phyloP scores from a whole-genome alignment of 768 basidiomycete genomes.

The Boletus rubroflammeus region DNA sequence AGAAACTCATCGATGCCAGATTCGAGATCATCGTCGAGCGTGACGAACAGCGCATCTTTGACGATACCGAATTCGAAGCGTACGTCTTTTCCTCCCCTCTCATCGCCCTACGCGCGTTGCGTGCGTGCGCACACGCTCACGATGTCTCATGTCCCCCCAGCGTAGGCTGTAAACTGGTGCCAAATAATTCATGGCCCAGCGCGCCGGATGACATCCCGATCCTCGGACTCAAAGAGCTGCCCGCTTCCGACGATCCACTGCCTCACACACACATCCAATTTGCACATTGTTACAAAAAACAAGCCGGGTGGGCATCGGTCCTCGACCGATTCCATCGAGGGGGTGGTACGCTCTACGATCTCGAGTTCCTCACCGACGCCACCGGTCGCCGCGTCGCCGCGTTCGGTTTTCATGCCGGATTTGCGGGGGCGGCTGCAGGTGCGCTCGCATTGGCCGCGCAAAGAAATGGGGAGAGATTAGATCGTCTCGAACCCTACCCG shows the following conservation, averaged over 20 bases:
- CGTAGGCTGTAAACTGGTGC: slow-evolving; percentile 84
- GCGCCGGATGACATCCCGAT: slow-evolving; percentile 77
- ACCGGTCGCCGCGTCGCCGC: slow-evolving; percentile 90
- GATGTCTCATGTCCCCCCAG: slow-evolving; percentile 37
- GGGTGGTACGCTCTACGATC: slow-evolving; percentile 83
- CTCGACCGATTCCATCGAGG: slow-evolving; percentile 84
- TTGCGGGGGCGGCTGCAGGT: slow-evolving; percentile 94
- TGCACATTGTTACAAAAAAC: slow-evolving; percentile 95
- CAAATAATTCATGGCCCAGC: slow-evolving; percentile 83
- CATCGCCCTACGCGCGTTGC: not conserved
- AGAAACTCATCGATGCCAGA: slow-evolving; percentile 81
- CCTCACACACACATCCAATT: slow-evolving; percentile 97
- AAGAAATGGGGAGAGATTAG: slow-evolving; percentile 56
- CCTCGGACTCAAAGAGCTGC: slow-evolving; percentile 96
- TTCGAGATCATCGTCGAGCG: slow-evolving; percentile 91
- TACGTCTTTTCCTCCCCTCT: slow-evolving; percentile 40
- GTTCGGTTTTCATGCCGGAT: slow-evolving; percentile 97
- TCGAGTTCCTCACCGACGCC: slow-evolving; percentile 90
- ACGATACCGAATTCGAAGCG: slow-evolving; percentile 90
- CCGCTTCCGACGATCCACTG: slow-evolving; percentile 74
- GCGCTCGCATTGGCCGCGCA: slow-evolving; percentile 77
- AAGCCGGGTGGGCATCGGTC: slow-evolving; percentile 87
- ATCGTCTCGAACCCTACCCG: slow-evolving; percentile 70
- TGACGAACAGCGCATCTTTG: slow-evolving; percentile 91
- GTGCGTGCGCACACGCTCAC: not conserved